phyloP scores from a whole-genome alignment of 345 rosid species.

The Eucalyptus regnans region DNA sequence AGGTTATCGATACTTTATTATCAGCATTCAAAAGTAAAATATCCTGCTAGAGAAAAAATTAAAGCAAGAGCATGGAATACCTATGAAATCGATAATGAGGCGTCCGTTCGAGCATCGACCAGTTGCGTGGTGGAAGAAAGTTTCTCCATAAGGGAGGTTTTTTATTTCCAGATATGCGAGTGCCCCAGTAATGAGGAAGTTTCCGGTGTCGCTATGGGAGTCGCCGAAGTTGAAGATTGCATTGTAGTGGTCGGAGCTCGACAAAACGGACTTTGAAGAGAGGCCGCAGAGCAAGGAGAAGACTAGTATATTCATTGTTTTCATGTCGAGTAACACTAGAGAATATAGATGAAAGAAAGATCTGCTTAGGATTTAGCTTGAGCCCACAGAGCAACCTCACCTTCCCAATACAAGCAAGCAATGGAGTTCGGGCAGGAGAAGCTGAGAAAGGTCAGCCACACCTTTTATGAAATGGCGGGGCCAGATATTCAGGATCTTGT shows the following conservation, averaged over 20 bases:
- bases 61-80: neutral
- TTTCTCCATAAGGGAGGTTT: slow-evolving; percentile 38
- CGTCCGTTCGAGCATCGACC: slow-evolving; percentile 1
- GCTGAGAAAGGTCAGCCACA: neutral
- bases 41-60: neutral
- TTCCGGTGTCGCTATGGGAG: neutral
- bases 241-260: neutral
- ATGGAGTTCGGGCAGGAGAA: neutral
- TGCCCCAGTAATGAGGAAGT: neutral
- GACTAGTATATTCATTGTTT: neutral
- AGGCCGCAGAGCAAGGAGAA: neutral
- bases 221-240: neutral
- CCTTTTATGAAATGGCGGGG: neutral
- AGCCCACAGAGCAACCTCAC: neutral
- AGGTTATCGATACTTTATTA: slow-evolving; percentile 34
- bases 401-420: neutral
- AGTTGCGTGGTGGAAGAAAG: slow-evolving; percentile 39
- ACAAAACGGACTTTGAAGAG: neutral
- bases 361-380: neutral
- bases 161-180: neutral
- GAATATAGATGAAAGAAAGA: neutral
- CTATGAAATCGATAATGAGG: slow-evolving; percentile 8
- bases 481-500: neutral
- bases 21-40: neutral
- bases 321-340: neutral